Percentiles rank a stretch among this genome's conserved stretches.
phyloP scores from a whole-genome alignment of 805 yeast genomes.

The Tetrapisispora taiwanensis region DNA sequence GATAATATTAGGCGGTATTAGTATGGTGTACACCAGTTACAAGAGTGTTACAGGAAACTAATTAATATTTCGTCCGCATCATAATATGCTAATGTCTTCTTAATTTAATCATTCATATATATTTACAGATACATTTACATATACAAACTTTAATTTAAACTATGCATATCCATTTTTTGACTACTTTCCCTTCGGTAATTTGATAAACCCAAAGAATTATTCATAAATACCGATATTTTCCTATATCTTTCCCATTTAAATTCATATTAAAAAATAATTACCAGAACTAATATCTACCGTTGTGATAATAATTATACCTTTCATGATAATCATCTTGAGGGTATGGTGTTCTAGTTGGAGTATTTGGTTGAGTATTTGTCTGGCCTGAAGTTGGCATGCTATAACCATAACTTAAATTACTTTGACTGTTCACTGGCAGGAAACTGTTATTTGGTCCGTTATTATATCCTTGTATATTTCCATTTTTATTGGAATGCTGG shows the following conservation, averaged over 20 bases:
- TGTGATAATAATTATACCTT: not conserved
- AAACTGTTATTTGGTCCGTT: not conserved
- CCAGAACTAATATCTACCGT: not conserved
- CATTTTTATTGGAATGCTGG: not conserved
- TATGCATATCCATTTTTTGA: too few relatives aligned
- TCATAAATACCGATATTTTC: too few relatives aligned
- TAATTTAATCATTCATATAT: too few relatives aligned
- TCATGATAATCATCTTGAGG: not conserved
- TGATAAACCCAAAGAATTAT: too few relatives aligned
- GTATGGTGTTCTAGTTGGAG: slow-evolving; percentile 2
- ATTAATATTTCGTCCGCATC: not conserved
- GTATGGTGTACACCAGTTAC: slow-evolving; percentile 57
- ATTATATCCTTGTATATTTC: not conserved
- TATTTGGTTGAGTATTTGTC: not conserved
- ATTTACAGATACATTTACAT: too few relatives aligned
- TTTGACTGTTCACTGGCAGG: not conserved
- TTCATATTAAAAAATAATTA: too few relatives aligned
- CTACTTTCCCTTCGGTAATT: too few relatives aligned
- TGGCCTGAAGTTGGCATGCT: not conserved
- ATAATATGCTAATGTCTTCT: too few relatives aligned
- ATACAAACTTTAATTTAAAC: too few relatives aligned
- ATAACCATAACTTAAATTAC: not conserved
- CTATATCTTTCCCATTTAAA: too few relatives aligned
- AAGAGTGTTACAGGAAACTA: slow-evolving; percentile 32
- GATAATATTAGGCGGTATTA: slow-evolving; percentile 44